Conservation (phyloP, 306 rosid species). For the Hippophae gyantsensis region DNA sequence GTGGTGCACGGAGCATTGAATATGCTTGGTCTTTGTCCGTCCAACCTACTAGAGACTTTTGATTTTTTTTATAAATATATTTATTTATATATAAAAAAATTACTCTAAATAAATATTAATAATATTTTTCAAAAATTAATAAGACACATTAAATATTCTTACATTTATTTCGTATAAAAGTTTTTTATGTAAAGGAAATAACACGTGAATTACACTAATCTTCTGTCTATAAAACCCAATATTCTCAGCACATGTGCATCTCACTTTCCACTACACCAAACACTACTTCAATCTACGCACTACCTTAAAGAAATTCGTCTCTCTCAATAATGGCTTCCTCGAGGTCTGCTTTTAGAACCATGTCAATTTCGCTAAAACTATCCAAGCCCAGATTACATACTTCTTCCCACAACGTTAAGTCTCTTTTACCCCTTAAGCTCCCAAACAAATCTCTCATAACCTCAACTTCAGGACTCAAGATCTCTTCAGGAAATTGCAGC, state of each 20-base stretch:
- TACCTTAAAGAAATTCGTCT: constrained; percentile 3
- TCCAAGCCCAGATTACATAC: constrained; percentile 7
- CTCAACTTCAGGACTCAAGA: background rate
- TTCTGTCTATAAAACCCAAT: background rate
- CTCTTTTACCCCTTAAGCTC: constrained; percentile 14
- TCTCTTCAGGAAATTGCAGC: background rate
- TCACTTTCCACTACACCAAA: constrained; percentile 2
- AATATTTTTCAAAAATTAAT: too few relatives aligned
- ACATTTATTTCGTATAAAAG: too few relatives aligned
- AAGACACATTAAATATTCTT: too few relatives aligned
- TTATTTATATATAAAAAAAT: too few relatives aligned
- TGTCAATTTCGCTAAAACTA: constrained; percentile 17
- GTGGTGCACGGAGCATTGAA: too few relatives aligned
- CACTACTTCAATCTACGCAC: background rate
- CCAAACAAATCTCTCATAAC: background rate
- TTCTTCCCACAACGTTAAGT: constrained; percentile 1
- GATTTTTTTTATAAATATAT: too few relatives aligned
- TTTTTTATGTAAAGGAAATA: too few relatives aligned
- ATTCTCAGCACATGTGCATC: background rate
- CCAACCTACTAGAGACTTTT: too few relatives aligned
- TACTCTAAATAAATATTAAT: too few relatives aligned
- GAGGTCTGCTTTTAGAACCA: constrained; percentile 19
- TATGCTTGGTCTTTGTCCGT: too few relatives aligned
- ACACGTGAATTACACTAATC: too few relatives aligned
- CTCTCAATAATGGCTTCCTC: constrained; percentile 33